Percentiles rank a stretch among this genome's conserved stretches.
Evolutionary conservation across 2,329 filamentous ascomycete genomes (phyloP).

Genomic region (Aspergillus proliferans): DNA sequence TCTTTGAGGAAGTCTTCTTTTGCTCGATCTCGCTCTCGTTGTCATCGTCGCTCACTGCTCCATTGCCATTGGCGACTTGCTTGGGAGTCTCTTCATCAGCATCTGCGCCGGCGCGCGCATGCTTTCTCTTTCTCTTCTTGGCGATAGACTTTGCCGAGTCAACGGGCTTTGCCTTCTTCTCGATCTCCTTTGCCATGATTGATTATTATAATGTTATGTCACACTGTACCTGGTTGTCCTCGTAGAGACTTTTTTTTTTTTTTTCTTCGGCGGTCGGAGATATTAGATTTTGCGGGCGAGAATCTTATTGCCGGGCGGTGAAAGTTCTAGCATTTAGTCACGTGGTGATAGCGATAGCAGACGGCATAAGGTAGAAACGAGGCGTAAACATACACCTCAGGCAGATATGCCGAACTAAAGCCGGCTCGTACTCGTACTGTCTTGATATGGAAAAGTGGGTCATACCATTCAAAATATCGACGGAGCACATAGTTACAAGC

Average conservation of each 20-base stretch:
- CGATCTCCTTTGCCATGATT: slow-evolving; percentile 7
- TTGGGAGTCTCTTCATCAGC: slow-evolving; percentile 20
- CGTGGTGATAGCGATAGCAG: slow-evolving; percentile 21
- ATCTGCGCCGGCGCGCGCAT: slow-evolving; percentile 20
- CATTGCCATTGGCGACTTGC: slow-evolving; percentile 16
- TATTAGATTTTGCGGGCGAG: slow-evolving; percentile 15
- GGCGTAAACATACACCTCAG: slow-evolving; percentile 4
- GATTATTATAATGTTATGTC: slow-evolving; percentile 7
- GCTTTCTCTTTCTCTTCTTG: slow-evolving; percentile 44
- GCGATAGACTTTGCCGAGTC: slow-evolving; percentile 32
- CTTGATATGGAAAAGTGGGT: no score
- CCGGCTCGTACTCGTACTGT: no score
- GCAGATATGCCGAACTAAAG: no score
- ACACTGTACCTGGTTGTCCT: background rate
- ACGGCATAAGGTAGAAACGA: slow-evolving; percentile 4
- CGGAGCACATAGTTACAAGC: no score
- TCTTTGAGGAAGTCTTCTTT: background rate
- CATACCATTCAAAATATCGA: no score
- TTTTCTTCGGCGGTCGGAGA: slow-evolving; percentile 18
- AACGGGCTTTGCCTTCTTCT: slow-evolving; percentile 30
- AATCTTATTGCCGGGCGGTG: slow-evolving; percentile 22
- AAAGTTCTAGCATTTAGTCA: slow-evolving; percentile 23
- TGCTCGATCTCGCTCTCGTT: slow-evolving; percentile 4
- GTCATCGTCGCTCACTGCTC: slow-evolving; percentile 13
- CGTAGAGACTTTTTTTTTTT: slow-evolving; percentile 15